Base-by-base conservation (phyloP, 352 stramenopile genomes). In the Phytophthora vignae region DNA sequence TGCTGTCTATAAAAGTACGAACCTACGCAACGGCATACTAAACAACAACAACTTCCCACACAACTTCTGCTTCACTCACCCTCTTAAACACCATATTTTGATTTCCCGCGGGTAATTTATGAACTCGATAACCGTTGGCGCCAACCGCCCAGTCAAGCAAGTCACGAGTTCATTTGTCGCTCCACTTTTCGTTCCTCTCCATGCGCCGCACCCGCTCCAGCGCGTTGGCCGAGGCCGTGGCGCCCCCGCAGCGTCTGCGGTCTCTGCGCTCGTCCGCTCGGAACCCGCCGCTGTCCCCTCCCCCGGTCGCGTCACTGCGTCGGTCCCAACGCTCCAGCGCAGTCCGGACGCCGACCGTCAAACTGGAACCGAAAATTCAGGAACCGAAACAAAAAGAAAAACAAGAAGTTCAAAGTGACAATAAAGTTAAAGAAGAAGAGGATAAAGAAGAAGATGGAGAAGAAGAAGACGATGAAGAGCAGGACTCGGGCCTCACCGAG, bases 401-500 rank as follows among this genome's bases (percentile, higher is more conserved):
- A 21, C 22, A 49, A 42, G 36, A 42, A 42, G 14, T 42, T 42
- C 36, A 44, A 33, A 44, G 52, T 55, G 14, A 9, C 44, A 21
- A 67, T 53, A 21, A 44, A 17, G 7, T 52, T 8, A 53, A 54
- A 15, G 19, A 63, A 61, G 22, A 14, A 52, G 36, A 53, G 38
- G 33, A 69, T 53, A 21, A 44, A 17, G 7, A 56, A 5, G 56
- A 54, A 15, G 19, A 63, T 48, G 46, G 46, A 52, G 22, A 12
- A 48, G 25, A 55, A 11, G 61, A 74, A 59, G 25, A 71, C 7
- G 22, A 66, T 3, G 29, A 71, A 4, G 44, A 73, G 1, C 62
- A 62, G 52, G 21, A 48, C 49, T 42, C 12, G 22, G 73, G 48
- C 25, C 72, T 95, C 57, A 79, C 81, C 22, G 88, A 91, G 66